Evolutionary conservation across 306 rosid species (phyloP).

Genomic region (Gynostemma pentaphyllum): DNA sequence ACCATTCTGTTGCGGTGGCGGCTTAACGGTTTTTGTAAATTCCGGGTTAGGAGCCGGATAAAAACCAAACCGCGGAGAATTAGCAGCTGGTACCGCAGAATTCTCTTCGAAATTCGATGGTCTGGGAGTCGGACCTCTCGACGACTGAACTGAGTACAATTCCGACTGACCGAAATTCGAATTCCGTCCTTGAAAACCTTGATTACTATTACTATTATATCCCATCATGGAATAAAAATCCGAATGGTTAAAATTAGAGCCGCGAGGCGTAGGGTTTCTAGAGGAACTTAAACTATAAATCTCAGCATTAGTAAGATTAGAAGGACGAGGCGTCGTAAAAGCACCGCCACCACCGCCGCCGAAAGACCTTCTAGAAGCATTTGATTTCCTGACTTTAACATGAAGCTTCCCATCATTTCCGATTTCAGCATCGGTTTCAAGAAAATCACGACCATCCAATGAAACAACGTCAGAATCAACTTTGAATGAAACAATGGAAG

Average conservation of each 20-base stretch:
- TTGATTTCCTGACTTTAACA: constrained; percentile 10
- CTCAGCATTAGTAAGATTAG: constrained; percentile 16
- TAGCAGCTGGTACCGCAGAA: constrained; percentile 12
- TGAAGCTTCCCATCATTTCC: constrained; percentile 17
- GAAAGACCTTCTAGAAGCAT: constrained; percentile 12
- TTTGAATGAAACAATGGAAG: constrained; percentile 16
- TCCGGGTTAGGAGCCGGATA: constrained; percentile 85
- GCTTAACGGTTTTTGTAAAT: constrained; percentile 32
- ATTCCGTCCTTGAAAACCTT: constrained; percentile 48
- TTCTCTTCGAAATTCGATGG: constrained; percentile 86
- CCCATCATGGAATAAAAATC: constrained; percentile 15
- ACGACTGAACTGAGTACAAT: constrained; percentile 72
- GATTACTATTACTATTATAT: too few relatives aligned
- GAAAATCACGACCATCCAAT: constrained; percentile 12
- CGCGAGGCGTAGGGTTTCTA: constrained; percentile 13
- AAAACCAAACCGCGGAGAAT: constrained; percentile 49
- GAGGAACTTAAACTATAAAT: constrained; percentile 14
- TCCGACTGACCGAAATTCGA: constrained; percentile 72
- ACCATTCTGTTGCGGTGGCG: constrained; percentile 8
- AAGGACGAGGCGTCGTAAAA: constrained; percentile 19
- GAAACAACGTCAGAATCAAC: constrained; percentile 17
- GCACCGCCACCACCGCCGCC: constrained; percentile 1
- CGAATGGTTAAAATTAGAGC: constrained; percentile 13
- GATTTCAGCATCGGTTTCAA: constrained; percentile 16
- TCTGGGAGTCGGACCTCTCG: constrained; percentile 73